Percentiles rank a stretch among this genome's conserved stretches.
Evolutionary conservation across 2,329 filamentous ascomycete genomes (phyloP).

Genomic region (Colletotrichum euphorbiae): DNA sequence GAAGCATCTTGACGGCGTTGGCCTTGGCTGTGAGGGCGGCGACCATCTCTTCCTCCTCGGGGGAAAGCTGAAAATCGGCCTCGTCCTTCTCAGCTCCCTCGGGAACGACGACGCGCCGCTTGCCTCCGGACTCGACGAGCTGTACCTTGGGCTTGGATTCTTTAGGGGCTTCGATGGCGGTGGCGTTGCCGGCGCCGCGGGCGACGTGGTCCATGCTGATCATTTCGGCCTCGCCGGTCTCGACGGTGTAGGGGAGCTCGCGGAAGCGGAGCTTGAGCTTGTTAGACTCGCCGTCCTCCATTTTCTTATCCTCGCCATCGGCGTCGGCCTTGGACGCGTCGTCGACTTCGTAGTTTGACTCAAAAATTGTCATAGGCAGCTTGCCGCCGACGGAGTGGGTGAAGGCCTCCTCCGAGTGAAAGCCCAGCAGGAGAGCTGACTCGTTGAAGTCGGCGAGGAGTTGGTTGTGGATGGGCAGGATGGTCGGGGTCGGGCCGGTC

Average conservation of each 20-base stretch:
- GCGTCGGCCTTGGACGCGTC: conserved; percentile 56
- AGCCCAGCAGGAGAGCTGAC: conserved; percentile 86
- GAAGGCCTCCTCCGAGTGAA: conserved; percentile 76
- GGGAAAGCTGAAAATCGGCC: conserved; percentile 56
- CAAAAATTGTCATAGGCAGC: conserved; percentile 91
- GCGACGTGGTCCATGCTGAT: conserved; percentile 96
- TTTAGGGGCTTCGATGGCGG: conserved; percentile 61
- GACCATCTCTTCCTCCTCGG: conserved; percentile 71
- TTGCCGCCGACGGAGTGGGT: conserved; percentile 75
- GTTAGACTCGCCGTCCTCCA: conserved; percentile 71
- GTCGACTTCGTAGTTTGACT: conserved; percentile 82
- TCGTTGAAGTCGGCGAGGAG: conserved; percentile 83
- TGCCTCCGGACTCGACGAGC: conserved; percentile 61
- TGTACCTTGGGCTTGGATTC: conserved; percentile 55
- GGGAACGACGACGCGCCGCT: conserved; percentile 53
- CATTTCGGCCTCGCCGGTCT: conserved; percentile 97
- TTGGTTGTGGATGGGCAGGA: conserved; percentile 81
- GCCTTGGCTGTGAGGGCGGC: conserved; percentile 83
- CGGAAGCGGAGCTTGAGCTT: conserved; percentile 77
- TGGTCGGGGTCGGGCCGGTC: conserved; percentile 76
- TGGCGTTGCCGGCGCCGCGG: conserved; percentile 83
- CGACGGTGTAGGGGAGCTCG: conserved; percentile 86
- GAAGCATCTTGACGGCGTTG: conserved; percentile 94
- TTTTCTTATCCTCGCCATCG: conserved; percentile 74
- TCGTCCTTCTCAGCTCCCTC: conserved; percentile 47